Evolutionary conservation across 495 filamentous ascomycete genomes (phyloP), one percentile per base, ranked within the genome.

Genomic region (Endocarpon pusillum): DNA sequence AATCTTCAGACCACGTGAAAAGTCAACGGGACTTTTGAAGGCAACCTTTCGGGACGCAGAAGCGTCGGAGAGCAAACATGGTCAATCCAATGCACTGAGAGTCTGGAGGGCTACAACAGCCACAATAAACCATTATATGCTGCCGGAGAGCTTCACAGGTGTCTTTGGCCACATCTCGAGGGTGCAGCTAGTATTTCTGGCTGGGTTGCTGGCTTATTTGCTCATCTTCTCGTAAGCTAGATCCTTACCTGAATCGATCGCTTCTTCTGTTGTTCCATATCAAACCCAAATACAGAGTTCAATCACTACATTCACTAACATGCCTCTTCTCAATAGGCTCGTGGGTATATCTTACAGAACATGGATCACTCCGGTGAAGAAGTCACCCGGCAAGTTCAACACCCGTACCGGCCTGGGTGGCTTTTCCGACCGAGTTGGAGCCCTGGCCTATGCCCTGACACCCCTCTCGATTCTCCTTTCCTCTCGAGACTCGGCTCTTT

Each of bases 371-470:
- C 73, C 73, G 0, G 52, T 74, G 36, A 62, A 66, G 31, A 51
- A 45, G 14, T 55, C 43, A 21, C 49, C 59, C 0, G 53, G 48
- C 19, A 38, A 65, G 8, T 51, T 55, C 41, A 73, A 73, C 44
- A 76, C 66, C 1, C 61, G 73, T 12, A 66, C 61, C 10, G 61
- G 61, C 3, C 53, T 78, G 3, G 68, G 73, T 2, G 67, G 68
- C 3, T 80, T 67, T 62, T 51, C 64, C 0, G 67, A 78, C 43
- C 68, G 74, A 16, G 48, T 77, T 12, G 75, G 76, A 6, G 60
- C 67, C 9, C 46, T 78, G 0, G 75, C 75, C 3, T 81, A 72
- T 43, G 75, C 72, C 4, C 63, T 80, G 4, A 75, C 72, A 1
- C 73, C 73, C 1, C 58, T 79, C 0, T 68, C 69, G 1, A 48